Percentiles rank a stretch among this genome's conserved stretches.
These are phyloP conservation scores for Glycine soja DNA, from an alignment of 306 rosid species.

Conservation along the genomic window DNA sequence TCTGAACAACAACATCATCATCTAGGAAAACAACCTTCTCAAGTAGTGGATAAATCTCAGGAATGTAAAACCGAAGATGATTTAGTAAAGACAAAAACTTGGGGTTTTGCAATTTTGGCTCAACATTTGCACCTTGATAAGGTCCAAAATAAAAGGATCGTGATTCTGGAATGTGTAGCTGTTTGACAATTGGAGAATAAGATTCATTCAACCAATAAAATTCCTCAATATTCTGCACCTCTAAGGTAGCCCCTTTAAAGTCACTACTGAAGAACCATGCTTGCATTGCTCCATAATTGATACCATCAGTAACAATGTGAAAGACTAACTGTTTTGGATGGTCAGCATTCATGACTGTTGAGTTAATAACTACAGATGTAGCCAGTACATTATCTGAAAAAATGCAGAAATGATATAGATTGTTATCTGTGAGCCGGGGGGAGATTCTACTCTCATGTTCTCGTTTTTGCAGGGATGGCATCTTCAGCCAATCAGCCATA, in stretches of 20 bases:
- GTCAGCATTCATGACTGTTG: constrained; percentile 76
- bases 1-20: constrained; percentile 88
- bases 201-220: constrained; percentile 81
- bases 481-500: constrained; percentile 75
- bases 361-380: constrained; percentile 82
- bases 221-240: constrained; percentile 79
- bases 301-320: constrained; percentile 78
- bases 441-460: constrained; percentile 70
- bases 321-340: constrained; percentile 83
- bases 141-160: constrained; percentile 68
- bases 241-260: constrained; percentile 79
- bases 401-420: constrained; percentile 88
- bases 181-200: constrained; percentile 73
- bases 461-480: constrained; percentile 54
- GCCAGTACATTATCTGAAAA: constrained; percentile 91
- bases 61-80: constrained; percentile 92
- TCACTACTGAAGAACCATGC: constrained; percentile 83
- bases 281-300: constrained; percentile 79
- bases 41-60: constrained; percentile 88
- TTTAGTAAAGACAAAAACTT: constrained; percentile 71
- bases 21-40: constrained; percentile 95
- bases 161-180: constrained; percentile 62
- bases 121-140: constrained; percentile 59
- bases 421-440: constrained; percentile 71
- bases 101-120: constrained; percentile 69